Percentiles rank a stretch among this genome's conserved stretches.
These are phyloP conservation scores for Cladobotryum mycophilum DNA, from an alignment of 2,329 filamentous ascomycete species.

Conservation along the genomic window DNA sequence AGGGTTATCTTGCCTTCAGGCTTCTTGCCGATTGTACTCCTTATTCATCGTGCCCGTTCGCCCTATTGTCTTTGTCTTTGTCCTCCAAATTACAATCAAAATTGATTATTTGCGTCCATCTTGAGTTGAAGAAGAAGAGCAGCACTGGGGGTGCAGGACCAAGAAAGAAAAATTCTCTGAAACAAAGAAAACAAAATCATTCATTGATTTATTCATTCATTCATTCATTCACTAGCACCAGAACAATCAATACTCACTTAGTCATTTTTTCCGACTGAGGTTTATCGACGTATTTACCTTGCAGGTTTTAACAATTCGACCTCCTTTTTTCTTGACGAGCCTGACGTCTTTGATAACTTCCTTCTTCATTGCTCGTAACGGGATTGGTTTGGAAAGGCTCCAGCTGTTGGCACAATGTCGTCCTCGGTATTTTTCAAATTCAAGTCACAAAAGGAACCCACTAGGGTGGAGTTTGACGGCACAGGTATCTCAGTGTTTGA, in stretches of 20 bases:
- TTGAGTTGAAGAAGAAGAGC: conserved; percentile 33
- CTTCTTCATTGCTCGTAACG: conserved; percentile 17
- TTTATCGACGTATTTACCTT: conserved; percentile 12
- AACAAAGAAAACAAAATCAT: background rate
- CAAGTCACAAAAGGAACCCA: conserved; percentile 95
- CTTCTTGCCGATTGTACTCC: conserved; percentile 34
- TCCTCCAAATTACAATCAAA: conserved; percentile 42
- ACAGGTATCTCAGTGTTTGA: conserved; percentile 98
- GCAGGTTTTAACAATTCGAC: conserved; percentile 7
- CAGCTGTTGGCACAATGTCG: conserved; percentile 58
- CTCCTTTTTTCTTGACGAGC: conserved; percentile 1
- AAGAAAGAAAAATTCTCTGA: conserved; percentile 18
- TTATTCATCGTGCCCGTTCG: conserved; percentile 31
- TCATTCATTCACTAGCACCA: conserved; percentile 12
- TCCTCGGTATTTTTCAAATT: conserved; percentile 99
- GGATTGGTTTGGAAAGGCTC: conserved; percentile 16
- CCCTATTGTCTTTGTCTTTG: conserved; percentile 29
- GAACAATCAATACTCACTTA: conserved; percentile 26
- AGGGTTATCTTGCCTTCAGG: conserved; percentile 30
- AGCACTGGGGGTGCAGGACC: conserved; percentile 34
- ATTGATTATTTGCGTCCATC: conserved; percentile 42
- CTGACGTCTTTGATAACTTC: conserved; percentile 13
- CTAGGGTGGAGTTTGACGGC: conserved; percentile 92
- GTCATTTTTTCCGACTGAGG: conserved; percentile 23
- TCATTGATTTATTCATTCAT: background rate